Evolutionary conservation across 2,329 filamentous ascomycete genomes (phyloP), one percentile per base, ranked within the genome.

Genomic region (Neofusicoccum laricinum): DNA sequence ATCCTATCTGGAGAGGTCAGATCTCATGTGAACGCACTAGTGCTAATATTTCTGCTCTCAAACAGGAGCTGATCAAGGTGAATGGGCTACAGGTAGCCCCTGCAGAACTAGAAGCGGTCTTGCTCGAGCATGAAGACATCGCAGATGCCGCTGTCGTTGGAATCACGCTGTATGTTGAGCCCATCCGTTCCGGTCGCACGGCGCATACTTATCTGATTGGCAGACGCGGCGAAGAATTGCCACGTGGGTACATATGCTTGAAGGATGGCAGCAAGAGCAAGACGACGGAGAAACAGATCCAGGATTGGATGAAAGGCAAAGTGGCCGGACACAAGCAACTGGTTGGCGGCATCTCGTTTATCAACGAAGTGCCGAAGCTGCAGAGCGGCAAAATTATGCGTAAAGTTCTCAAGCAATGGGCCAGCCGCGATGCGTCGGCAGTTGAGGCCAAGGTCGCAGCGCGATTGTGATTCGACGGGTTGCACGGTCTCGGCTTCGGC

Each of bases 131-230:
- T 69, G 77, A 79, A 1, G 79, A 79, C 4, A 77, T 92, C 25
- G 81, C 81, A 50, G 90, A 92, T 73, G 89, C 81, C 11, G 89
- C 87, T 1, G 88, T 92, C 1, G 85, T 92, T 21, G 89, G 89
- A 1, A 83, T 90, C 8, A 81, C 77, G n/a, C 66, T 84, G 72
- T 80, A 72, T 68, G 77, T 73, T 30, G n/a, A 11, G 11, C 53
- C 7, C 15, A 8, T 32, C n/a, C 10, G 14, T 6, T 34, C 2
- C 19, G 5, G 8, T 41, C n/a, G 7, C 7, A 6, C 19, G 19
- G 19, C 48, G 41, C 2, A 19, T 19, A 17, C 34, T 50, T 7
- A 61, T 34, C 6, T 12, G 6, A 19, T 30, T 3, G 17, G 12
- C 14, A 63, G 61, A 30, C 30, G 45, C 17, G 49, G 66, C 17